phyloP scores from a whole-genome alignment of 257 asterid species.

The Solanum bulbocastanum region DNA sequence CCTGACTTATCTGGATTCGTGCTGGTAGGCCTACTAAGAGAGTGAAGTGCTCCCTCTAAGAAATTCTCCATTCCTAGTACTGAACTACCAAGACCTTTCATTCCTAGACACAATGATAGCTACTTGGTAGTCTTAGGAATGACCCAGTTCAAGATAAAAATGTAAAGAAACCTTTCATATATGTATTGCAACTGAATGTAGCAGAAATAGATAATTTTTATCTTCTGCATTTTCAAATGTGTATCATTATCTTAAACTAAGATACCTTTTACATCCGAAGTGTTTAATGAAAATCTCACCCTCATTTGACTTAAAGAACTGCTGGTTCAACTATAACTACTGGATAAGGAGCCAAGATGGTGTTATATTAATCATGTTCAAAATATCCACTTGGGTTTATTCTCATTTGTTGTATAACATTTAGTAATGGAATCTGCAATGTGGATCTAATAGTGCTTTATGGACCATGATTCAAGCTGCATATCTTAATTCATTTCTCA shows the following conservation, averaged over 20 bases:
- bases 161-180: not conserved
- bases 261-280: not conserved
- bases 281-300: not conserved
- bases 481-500: not conserved
- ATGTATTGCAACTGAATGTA: not conserved
- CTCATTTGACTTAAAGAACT: not conserved
- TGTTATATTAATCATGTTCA: not conserved
- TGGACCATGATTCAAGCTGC: not conserved
- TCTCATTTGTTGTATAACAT: not conserved
- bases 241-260: not conserved
- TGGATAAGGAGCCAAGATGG: not conserved
- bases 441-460: not conserved
- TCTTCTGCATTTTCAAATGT: not conserved
- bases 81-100: not conserved
- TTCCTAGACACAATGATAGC: not conserved
- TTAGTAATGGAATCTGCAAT: not conserved
- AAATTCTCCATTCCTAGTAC: not conserved
- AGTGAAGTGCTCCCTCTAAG: not conserved
- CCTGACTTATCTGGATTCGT: not conserved
- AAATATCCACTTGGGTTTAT: not conserved
- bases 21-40: not conserved
- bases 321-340: not conserved
- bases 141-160: not conserved
- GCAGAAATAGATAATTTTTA: not conserved
- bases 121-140: not conserved